Evolutionary conservation across 202 grass and related monocot genomes (phyloP).

Genomic region (Sporobolus alterniflorus): DNA sequence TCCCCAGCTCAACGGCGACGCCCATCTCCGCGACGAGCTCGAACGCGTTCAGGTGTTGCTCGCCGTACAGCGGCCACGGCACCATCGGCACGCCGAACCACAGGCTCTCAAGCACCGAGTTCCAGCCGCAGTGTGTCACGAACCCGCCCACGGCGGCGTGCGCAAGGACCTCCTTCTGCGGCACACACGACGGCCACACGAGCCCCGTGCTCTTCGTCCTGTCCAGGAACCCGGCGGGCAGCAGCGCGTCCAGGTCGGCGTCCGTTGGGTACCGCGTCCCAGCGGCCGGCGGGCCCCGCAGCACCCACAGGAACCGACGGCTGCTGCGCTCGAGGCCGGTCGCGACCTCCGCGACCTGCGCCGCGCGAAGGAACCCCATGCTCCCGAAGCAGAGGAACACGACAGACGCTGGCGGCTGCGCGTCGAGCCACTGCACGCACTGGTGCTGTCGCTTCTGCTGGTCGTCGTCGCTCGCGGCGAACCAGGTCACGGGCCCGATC

Average conservation of each 20-base stretch:
- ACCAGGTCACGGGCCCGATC: slow-evolving; percentile 39
- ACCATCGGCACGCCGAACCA: slow-evolving; percentile 59
- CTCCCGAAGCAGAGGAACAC: slow-evolving; percentile 62
- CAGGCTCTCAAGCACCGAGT: slow-evolving; percentile 56
- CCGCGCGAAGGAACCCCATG: neutral
- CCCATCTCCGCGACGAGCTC: slow-evolving; percentile 26
- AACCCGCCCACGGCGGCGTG: slow-evolving; percentile 54
- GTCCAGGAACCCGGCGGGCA: slow-evolving; percentile 45
- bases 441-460: slow-evolving; percentile 33
- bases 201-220: slow-evolving; percentile 24
- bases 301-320: slow-evolving; percentile 45
- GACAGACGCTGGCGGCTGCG: slow-evolving; percentile 41
- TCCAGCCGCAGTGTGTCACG: slow-evolving; percentile 66
- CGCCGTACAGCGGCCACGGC: slow-evolving; percentile 48
- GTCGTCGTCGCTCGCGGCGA: neutral
- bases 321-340: slow-evolving; percentile 35
- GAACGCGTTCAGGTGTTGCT: slow-evolving; percentile 64
- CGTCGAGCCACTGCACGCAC: slow-evolving; percentile 53
- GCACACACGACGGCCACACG: slow-evolving; percentile 45
- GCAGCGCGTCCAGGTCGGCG: slow-evolving; percentile 1
- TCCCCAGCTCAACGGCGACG: slow-evolving; percentile 16
- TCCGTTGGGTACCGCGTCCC: neutral
- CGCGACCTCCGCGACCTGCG: slow-evolving; percentile 14
- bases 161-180: slow-evolving; percentile 57
- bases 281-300: neutral